Conservation (phyloP, 1,139 yeast species). For the Arxiozyma slooffiae region DNA sequence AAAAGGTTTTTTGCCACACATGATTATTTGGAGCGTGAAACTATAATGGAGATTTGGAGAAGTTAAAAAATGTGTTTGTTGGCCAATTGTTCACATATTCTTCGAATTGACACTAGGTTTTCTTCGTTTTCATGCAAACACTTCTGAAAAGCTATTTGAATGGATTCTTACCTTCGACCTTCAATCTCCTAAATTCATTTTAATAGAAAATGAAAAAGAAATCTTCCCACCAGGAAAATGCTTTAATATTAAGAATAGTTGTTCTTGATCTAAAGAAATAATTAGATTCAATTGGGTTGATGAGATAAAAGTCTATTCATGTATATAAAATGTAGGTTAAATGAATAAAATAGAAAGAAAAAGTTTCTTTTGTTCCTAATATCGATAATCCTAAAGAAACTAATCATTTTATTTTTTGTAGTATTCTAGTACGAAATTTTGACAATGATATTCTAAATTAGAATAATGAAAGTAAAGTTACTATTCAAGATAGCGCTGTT, state of each 20-base stretch:
- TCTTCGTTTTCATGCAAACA: conserved; percentile 85
- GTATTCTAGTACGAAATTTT: conserved; percentile 62
- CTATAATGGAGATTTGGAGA: conserved; percentile 80
- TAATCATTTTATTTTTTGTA: conserved; percentile 84
- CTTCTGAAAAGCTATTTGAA: conserved; percentile 73
- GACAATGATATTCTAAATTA: conserved; percentile 40
- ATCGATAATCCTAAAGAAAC: conserved; percentile 78
- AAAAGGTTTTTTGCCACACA: conserved; percentile 91
- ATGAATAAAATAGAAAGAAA: conserved; percentile 56
- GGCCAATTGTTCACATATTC: conserved; percentile 93
- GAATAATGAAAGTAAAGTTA: conserved; percentile 24
- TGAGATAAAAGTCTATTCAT: conserved; percentile 71
- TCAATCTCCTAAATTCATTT: conserved; percentile 67
- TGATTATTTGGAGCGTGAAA: conserved; percentile 94
- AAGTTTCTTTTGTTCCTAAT: conserved; percentile 76
- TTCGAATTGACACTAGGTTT: conserved; percentile 89
- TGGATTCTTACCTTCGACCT: conserved; percentile 66
- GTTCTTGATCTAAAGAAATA: conserved; percentile 54
- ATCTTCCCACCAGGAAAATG: conserved; percentile 64
- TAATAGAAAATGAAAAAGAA: conserved; percentile 43
- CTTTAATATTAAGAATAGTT: conserved; percentile 56
- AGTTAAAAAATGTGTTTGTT: conserved; percentile 90
- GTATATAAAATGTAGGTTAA: conserved; percentile 71
- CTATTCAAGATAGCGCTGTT: neutral
- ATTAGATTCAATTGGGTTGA: conserved; percentile 70